Evolutionary conservation across 2,329 filamentous ascomycete species (phyloP).

Genomic region (Fusarium clavum): DNA sequence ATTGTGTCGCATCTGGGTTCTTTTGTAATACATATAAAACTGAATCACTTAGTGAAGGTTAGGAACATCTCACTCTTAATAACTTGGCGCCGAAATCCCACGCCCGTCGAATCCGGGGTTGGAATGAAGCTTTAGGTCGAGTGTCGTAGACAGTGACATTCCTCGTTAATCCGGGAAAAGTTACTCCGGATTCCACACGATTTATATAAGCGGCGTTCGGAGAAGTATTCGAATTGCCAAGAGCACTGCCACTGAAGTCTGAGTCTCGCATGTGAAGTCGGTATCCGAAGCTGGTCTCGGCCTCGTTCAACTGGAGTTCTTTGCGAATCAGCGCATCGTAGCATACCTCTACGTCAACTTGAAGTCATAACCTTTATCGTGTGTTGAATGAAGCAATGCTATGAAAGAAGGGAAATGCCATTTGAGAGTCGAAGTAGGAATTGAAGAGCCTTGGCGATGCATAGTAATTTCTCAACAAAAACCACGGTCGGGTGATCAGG

Average conservation of each 20-base stretch:
- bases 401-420: not conserved
- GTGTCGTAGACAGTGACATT: conserved; percentile 66
- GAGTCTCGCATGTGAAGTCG: conserved; percentile 56
- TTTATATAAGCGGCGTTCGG: conserved; percentile 60
- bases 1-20: not conserved
- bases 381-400: not conserved
- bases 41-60: not conserved
- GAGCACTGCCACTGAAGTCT: conserved; percentile 62
- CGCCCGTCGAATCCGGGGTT: not conserved
- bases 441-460: not conserved
- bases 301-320: not conserved
- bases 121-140: conserved; percentile 54
- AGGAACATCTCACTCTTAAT: not conserved
- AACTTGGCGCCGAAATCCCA: not conserved
- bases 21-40: not conserved
- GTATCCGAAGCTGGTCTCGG: not conserved
- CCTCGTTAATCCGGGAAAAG: conserved; percentile 59
- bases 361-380: not conserved
- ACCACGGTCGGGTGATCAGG: not conserved
- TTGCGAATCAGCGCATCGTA: not conserved
- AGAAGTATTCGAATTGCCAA: conserved; percentile 60
- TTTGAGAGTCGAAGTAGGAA: not conserved
- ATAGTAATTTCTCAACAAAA: not conserved
- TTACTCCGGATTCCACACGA: conserved; percentile 50
- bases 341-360: not conserved